Percentiles rank a stretch among this genome's conserved stretches.
Evolutionary conservation across 169 alveolate species (phyloP).

Genomic region (Plasmodium fragile): DNA sequence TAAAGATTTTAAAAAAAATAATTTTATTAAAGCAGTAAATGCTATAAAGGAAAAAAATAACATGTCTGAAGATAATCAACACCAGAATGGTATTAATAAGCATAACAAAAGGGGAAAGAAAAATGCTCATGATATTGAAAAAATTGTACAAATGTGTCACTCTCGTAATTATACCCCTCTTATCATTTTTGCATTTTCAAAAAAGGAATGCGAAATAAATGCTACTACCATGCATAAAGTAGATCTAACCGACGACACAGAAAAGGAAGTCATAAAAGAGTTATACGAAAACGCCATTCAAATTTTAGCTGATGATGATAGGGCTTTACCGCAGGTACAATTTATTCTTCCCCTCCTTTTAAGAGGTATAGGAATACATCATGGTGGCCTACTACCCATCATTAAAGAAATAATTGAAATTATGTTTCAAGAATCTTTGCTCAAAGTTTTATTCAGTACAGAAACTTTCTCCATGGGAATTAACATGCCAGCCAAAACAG

Average conservation of each 20-base stretch:
- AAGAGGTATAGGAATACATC: constrained; percentile 98
- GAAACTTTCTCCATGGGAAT: constrained; percentile 99
- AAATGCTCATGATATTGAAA: constrained; percentile 90
- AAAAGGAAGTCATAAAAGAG: constrained; percentile 93
- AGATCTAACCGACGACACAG: constrained; percentile 87
- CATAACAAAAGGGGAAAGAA: constrained; percentile 68
- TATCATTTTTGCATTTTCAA: constrained; percentile 97
- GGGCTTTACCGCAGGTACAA: constrained; percentile 93
- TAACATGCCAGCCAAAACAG: constrained; percentile 99
- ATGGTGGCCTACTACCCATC: constrained; percentile 98
- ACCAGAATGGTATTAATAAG: constrained; percentile 68
- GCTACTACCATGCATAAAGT: constrained; percentile 92
- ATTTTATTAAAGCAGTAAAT: constrained; percentile 77
- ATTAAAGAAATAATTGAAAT: constrained; percentile 97
- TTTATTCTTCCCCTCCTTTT: constrained; percentile 93
- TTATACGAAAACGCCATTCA: constrained; percentile 97
- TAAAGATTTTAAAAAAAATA: constrained; percentile 89
- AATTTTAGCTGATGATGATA: constrained; percentile 97
- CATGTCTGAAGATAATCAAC: constrained; percentile 79
- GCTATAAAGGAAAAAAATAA: constrained; percentile 86
- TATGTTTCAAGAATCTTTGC: constrained; percentile 96
- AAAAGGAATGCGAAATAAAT: constrained; percentile 97
- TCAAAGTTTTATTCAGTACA: constrained; percentile 96
- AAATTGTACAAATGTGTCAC: constrained; percentile 94
- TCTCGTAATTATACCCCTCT: constrained; percentile 94